Evolutionary conservation across 768 basidiomycete species (phyloP).

Genomic region (Boletus bicolor): DNA sequence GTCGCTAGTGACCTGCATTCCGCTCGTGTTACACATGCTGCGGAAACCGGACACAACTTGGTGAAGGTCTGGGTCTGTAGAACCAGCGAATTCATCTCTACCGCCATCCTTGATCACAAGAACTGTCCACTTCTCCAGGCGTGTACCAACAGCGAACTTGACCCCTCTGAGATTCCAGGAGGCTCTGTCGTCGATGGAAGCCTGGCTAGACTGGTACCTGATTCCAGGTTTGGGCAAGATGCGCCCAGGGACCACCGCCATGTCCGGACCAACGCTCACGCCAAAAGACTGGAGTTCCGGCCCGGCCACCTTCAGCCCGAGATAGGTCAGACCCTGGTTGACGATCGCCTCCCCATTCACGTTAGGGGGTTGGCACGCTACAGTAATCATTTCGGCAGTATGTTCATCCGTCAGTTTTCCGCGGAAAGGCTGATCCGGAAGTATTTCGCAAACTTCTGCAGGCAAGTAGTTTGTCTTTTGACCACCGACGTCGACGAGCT

Average conservation of each 20-base stretch:
- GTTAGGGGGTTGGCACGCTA: conserved; percentile 48
- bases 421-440: conserved; percentile 38
- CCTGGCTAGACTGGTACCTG: conserved; percentile 34
- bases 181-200: conserved; percentile 42
- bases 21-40: conserved; percentile 59
- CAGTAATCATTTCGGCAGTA: conserved; percentile 48
- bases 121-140: conserved; percentile 62
- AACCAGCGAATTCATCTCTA: conserved; percentile 57
- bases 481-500: conserved; percentile 48
- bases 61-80: conserved; percentile 52
- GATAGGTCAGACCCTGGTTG: conserved; percentile 38
- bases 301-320: conserved; percentile 38
- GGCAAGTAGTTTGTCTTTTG: conserved; percentile 42
- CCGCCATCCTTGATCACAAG: conserved; percentile 63
- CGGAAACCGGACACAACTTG: conserved; percentile 50
- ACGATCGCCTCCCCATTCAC: conserved; percentile 47
- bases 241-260: conserved; percentile 56
- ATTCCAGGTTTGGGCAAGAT: conserved; percentile 44
- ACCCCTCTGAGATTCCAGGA: conserved; percentile 53
- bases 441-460: conserved; percentile 48
- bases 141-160: conserved; percentile 59
- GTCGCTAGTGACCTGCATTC: conserved; percentile 49
- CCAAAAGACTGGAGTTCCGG: conserved; percentile 43
- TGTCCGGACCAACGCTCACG: conserved; percentile 43
- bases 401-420: conserved; percentile 58